Conservation (phyloP, 1,284 basidiomycete species). For the Puccinia hordei region DNA sequence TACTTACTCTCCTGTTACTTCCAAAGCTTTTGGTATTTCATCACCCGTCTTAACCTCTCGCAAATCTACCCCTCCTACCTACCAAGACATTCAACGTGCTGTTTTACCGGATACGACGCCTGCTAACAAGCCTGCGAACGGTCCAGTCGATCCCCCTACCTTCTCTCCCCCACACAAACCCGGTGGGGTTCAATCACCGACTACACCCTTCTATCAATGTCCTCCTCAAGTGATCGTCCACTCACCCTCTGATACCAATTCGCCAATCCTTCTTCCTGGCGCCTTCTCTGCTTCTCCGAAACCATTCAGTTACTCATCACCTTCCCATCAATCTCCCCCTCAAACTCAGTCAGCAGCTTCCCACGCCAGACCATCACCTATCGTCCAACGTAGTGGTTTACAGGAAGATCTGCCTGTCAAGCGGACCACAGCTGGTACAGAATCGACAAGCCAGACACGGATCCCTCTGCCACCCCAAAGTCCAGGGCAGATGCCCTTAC, state of each 20-base stretch:
- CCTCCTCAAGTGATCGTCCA: constrained; percentile 26
- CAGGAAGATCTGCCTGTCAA: not conserved
- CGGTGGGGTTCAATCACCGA: no score
- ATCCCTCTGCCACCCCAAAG: not conserved
- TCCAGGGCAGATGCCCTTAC: constrained; percentile 19
- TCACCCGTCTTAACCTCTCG: constrained; percentile 7
- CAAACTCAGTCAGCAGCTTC: not conserved
- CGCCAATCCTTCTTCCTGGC: not conserved
- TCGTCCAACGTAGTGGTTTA: not conserved
- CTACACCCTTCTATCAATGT: not conserved
- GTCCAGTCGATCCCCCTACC: not conserved
- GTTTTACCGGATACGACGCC: not conserved
- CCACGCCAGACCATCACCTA: not conserved
- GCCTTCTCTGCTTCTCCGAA: not conserved
- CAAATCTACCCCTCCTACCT: not conserved
- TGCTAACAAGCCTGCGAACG: no score
- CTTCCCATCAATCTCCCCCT: not conserved
- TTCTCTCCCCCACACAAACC: no score
- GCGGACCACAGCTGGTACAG: not conserved
- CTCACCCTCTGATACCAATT: constrained; percentile 26
- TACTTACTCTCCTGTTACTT: not conserved
- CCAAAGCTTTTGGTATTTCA: not conserved
- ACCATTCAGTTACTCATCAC: not conserved
- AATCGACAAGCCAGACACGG: not conserved
- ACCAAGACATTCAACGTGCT: not conserved